Evolutionary conservation across 2,329 filamentous ascomycete genomes (phyloP).

Genomic region (Nemania sp.): DNA sequence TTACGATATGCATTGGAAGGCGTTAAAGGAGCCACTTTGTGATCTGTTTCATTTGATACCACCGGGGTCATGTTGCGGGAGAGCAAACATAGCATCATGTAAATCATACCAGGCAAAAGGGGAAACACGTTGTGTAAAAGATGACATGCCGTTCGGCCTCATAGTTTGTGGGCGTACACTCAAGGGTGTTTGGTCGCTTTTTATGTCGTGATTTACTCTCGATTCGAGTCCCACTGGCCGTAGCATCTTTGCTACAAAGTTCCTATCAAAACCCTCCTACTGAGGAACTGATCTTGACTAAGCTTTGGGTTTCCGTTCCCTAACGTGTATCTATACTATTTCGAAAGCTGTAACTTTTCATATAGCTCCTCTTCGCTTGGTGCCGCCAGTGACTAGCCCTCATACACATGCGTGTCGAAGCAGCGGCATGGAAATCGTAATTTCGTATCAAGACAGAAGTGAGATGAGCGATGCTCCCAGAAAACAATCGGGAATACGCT

Average conservation of each 20-base stretch:
- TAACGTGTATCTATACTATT: too few species aligned
- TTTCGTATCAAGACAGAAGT: too few species aligned
- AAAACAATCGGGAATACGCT: too few species aligned
- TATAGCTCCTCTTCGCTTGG: too few species aligned
- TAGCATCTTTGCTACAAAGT: not conserved
- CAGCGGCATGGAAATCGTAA: too few species aligned
- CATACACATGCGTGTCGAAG: too few species aligned
- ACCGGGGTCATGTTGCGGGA: constrained; percentile 8
- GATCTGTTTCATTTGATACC: constrained; percentile 24
- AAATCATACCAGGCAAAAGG: not conserved
- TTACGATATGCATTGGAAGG: constrained; percentile 22
- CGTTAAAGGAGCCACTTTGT: constrained; percentile 18
- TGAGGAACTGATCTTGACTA: not conserved
- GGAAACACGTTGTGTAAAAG: not conserved
- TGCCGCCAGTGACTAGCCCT: too few species aligned
- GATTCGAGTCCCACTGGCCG: not conserved
- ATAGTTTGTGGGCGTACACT: too few species aligned
- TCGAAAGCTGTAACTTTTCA: too few species aligned
- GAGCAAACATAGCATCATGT: not conserved
- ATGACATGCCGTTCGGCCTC: too few species aligned
- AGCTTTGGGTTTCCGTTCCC: not conserved
- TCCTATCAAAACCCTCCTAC: not conserved
- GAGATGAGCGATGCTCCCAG: too few species aligned
- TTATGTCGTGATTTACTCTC: not conserved
- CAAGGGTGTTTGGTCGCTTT: not conserved